Conservation (phyloP, 345 rosid genomes). For the Nasturtium officinale region DNA sequence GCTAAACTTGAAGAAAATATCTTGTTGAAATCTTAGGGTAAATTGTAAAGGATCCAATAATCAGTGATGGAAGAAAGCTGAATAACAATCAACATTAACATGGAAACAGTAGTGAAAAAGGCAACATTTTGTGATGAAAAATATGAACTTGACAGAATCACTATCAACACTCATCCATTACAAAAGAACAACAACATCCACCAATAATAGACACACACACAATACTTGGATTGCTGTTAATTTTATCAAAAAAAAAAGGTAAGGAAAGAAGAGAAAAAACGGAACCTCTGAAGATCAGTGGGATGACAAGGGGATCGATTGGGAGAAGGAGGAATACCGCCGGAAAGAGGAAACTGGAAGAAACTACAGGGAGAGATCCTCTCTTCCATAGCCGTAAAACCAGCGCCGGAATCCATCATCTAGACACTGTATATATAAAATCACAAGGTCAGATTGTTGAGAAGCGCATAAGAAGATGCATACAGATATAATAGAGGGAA, state of each 20-base stretch:
- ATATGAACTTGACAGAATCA: slow-evolving; percentile 8
- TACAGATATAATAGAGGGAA: slow-evolving; percentile 17
- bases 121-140: background rate
- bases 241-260: background rate
- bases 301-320: slow-evolving; percentile 71
- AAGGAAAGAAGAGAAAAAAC: background rate
- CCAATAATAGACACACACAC: background rate
- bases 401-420: slow-evolving; percentile 41
- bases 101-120: background rate
- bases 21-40: background rate
- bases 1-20: background rate
- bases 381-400: slow-evolving; percentile 65
- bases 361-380: slow-evolving; percentile 84
- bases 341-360: slow-evolving; percentile 85
- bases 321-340: slow-evolving; percentile 82
- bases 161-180: background rate
- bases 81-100: background rate
- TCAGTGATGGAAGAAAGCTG: background rate
- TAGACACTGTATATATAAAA: background rate
- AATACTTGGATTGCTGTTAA: background rate
- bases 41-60: background rate
- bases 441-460: background rate
- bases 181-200: slow-evolving; percentile 2
- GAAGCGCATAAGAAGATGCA: background rate
- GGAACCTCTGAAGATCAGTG: slow-evolving; percentile 80